A percentile compares a stretch with the other conserved stretches of the same genome.
These are phyloP conservation scores for Coleophoma crateriformis DNA, from an alignment of 2,329 filamentous ascomycete species.

Conservation along the genomic window DNA sequence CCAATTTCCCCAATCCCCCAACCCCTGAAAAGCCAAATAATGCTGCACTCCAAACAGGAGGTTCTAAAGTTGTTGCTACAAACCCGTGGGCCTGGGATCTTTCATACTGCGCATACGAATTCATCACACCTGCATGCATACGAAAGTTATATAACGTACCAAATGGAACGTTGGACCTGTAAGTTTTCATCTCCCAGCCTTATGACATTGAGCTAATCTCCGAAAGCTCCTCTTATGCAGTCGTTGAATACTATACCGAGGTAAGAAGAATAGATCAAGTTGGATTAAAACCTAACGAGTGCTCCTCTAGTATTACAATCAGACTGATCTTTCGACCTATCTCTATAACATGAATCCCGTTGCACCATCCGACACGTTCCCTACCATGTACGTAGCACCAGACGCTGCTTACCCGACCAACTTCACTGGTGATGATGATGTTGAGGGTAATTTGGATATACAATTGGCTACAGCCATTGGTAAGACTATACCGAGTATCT, in stretches of 20 bases:
- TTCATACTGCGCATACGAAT: slow-evolving; percentile 35
- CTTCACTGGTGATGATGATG: background rate
- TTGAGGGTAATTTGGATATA: slow-evolving; percentile 3
- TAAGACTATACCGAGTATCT: background rate
- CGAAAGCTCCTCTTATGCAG: slow-evolving; percentile 29
- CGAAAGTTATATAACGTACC: slow-evolving; percentile 41
- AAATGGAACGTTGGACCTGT: background rate
- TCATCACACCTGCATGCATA: slow-evolving; percentile 50
- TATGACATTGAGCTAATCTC: background rate
- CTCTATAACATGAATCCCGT: background rate
- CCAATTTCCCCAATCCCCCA: background rate
- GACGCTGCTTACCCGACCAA: background rate
- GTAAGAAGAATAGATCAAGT: slow-evolving; percentile 7
- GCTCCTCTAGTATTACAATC: slow-evolving; percentile 27
- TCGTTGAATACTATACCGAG: slow-evolving; percentile 46
- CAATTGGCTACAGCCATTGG: slow-evolving; percentile 2
- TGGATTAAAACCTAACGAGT: slow-evolving; percentile 11
- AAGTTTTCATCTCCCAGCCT: background rate
- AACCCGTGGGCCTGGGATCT: background rate
- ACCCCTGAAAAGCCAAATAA: background rate
- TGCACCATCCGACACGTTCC: slow-evolving; percentile 20
- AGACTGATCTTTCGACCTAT: background rate
- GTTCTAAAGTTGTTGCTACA: background rate
- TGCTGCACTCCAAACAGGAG: background rate
- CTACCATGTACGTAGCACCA: slow-evolving; percentile 29